Conservation (phyloP, 2,329 filamentous ascomycete genomes). For the Botrytis galanthina region DNA sequence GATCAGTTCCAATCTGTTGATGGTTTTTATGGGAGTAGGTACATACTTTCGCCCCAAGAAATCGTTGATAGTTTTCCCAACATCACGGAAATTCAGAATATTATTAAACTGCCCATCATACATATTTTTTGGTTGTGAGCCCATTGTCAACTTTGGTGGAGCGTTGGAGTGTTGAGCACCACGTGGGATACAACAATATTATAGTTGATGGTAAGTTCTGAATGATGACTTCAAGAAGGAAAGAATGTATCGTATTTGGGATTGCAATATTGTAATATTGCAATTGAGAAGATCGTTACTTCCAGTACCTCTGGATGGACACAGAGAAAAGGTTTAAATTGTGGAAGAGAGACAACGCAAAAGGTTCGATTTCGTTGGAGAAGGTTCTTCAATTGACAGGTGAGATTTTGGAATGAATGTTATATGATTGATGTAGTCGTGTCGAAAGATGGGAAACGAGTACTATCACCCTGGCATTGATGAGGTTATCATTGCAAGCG, state of each 20-base stretch:
- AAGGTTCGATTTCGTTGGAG: not conserved
- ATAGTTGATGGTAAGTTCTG: not conserved
- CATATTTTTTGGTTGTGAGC: not conserved
- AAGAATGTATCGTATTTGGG: not conserved
- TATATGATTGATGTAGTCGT: not conserved
- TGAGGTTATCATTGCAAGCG: not conserved
- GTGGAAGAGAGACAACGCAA: not conserved
- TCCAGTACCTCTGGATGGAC: not conserved
- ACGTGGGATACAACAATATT: not conserved
- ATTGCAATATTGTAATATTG: not conserved
- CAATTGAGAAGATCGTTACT: not conserved
- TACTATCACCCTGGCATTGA: not conserved
- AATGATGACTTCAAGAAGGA: not conserved
- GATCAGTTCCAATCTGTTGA: slow-evolving; percentile 18
- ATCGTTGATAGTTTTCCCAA: slow-evolving; percentile 64
- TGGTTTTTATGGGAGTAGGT: not conserved
- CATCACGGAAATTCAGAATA: slow-evolving; percentile 75
- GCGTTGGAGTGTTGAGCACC: not conserved
- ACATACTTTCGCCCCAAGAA: slow-evolving; percentile 55
- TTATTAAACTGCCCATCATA: slow-evolving; percentile 46
- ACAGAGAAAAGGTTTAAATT: not conserved
- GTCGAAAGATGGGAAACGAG: not conserved
- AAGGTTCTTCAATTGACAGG: too few species aligned
- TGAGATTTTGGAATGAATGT: not conserved
- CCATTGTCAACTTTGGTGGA: not conserved